A percentile compares a stretch with the other conserved stretches of the same genome.
These are phyloP conservation scores for Penicillium polonicum DNA, from an alignment of 2,329 filamentous ascomycete genomes.

Conservation along the genomic window DNA sequence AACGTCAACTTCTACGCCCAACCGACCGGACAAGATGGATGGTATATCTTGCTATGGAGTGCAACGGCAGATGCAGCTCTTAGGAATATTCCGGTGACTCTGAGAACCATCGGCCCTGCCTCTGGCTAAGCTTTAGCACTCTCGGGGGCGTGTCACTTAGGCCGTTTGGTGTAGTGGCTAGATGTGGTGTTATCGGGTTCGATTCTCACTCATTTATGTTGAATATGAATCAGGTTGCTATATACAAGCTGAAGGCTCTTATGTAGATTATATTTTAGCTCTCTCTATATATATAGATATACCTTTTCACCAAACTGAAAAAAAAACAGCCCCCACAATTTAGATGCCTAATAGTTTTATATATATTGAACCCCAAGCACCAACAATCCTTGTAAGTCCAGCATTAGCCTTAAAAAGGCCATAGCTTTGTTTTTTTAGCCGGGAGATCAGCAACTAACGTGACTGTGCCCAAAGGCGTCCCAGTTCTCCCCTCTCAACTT, in stretches of 20 bases:
- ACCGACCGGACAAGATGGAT: neutral
- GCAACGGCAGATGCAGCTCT: neutral
- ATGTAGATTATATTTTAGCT: neutral
- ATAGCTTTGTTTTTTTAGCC: neutral
- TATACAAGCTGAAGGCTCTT: neutral
- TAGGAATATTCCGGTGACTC: neutral
- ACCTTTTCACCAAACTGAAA: neutral
- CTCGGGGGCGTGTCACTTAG: too few species aligned
- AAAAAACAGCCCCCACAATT: neutral
- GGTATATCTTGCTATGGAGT: conserved; percentile 1
- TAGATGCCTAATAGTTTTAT: neutral
- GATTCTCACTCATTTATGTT: neutral
- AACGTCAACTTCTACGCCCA: conserved; percentile 4
- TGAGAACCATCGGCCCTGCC: conserved; percentile 1
- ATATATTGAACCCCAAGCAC: neutral
- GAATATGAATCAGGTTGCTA: neutral
- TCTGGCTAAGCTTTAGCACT: neutral
- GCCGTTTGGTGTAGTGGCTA: neutral
- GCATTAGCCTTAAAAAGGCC: neutral
- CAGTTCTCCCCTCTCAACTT: neutral
- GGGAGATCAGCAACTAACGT: conserved; percentile 3
- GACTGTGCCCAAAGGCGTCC: neutral
- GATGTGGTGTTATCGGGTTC: neutral
- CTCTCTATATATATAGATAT: neutral
- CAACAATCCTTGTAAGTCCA: neutral